Conservation (phyloP, 352 stramenopile genomes). For the Phytophthora aleatoria region DNA sequence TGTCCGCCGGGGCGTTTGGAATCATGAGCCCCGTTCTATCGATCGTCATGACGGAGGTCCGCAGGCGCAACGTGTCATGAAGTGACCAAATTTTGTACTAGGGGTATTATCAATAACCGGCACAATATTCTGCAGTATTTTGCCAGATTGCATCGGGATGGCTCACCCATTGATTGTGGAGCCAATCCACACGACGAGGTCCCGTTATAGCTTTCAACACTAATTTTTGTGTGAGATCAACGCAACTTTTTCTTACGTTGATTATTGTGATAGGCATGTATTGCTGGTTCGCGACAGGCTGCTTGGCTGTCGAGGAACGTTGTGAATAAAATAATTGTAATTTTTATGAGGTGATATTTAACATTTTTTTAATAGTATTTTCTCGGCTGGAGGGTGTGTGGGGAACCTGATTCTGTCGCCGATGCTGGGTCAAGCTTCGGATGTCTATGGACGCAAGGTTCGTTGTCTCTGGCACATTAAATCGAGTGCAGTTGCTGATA, state of each 20-base stretch:
- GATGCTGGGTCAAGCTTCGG: slow-evolving; percentile 68
- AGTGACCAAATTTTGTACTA: neutral
- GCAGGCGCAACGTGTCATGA: neutral
- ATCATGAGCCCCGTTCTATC: slow-evolving; percentile 70
- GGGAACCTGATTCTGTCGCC: slow-evolving; percentile 68
- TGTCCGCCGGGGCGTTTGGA: slow-evolving; percentile 63
- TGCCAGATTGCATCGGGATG: slow-evolving; percentile 55
- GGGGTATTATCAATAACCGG: neutral
- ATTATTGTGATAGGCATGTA: slow-evolving; percentile 43
- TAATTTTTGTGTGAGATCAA: neutral
- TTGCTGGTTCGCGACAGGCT: slow-evolving; percentile 63
- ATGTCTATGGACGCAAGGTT: slow-evolving; percentile 77
- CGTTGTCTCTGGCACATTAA: neutral
- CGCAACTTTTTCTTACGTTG: neutral
- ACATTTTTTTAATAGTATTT: slow-evolving; percentile 40
- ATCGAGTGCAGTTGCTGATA: neutral
- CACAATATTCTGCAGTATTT: slow-evolving; percentile 55
- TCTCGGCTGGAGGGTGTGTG: slow-evolving; percentile 56
- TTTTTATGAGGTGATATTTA: neutral
- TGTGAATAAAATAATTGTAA: neutral
- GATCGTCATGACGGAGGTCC: slow-evolving; percentile 71
- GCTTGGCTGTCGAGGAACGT: slow-evolving; percentile 67
- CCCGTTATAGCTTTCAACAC: neutral
- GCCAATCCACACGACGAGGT: slow-evolving; percentile 46
- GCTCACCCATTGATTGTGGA: slow-evolving; percentile 60